Base-by-base conservation (phyloP, 257 asterid species). In the Striga asiatica region DNA sequence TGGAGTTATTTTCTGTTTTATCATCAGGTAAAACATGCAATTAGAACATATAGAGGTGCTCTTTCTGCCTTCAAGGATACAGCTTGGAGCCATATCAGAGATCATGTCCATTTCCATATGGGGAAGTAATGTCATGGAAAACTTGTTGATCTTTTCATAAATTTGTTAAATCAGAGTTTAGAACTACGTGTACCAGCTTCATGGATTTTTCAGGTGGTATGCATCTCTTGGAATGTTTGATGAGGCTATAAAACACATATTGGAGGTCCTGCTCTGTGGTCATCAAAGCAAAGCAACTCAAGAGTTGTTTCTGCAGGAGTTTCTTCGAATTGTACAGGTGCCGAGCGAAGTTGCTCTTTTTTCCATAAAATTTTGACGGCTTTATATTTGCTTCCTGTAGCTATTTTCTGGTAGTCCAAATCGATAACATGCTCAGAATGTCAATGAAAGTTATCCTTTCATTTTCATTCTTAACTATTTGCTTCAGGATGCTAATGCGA, bases 81-180 rank as follows among this genome's bases (percentile, higher is more conserved):
- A 32, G 35, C 91, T 3, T 92, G 99, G 99, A 73, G 75, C 73
- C 95, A 75, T 73, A 85, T 92, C 71, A 81, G 80, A 71, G 97
- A 92, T 72, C 99, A 92, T 73, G 95, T 92, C 68, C 89, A 92
- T 76, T 92, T 84, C 77, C 88, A 88, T 54, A 81, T 92, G 67
- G 99, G 99, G 76, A 92, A 81, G 99, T 92, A 81, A 78, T 78
- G 56, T 61, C 42, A 61, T 2, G 61, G 58, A 32, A 63, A 47
- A 19, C 24, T 66, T 45, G 46, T 48, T 42, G 11, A 47, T 60
- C 6, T 50, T 25, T 16, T 25, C 31, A 39, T 14, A 48, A 34
- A 39, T 10, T 43, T 47, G 22, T 31, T 42, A 46, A 35, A 20
- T 38, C 53, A 22, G 23, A 31, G 23, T 25, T 14, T 64, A 55